Evolutionary conservation across 768 basidiomycete species (phyloP), one percentile per base, ranked within the genome.

Genomic region (Agrocybe praecox): DNA sequence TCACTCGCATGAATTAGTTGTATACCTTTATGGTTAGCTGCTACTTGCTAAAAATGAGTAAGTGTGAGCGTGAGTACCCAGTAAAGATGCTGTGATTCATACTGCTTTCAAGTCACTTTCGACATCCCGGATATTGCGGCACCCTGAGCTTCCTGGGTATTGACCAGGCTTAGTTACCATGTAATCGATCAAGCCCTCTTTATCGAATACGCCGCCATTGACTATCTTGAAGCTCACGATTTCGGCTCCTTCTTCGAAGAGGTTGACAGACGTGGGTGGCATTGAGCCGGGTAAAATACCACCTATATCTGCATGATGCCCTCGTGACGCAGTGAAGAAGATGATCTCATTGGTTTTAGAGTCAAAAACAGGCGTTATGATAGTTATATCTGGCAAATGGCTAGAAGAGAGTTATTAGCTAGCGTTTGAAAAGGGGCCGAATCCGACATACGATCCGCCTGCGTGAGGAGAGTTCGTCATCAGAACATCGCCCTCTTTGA

Each of bases 241-340:
- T 65, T 94, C 84, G 0, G 96, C 96, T 18, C 96, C 96, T 69
- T 98, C 96, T 69, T 98, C 91, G 65, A 92, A 96, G 44, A 97
- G 89, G 59, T 84, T 94, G 61, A 89, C 88, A 11, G 89, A 90
- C 2, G 92, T 94, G 0, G 96, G 95, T 0, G 96, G 96, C 96
- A 98, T 98, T 34, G 91, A 94, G 1, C 92, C 94, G 6, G 95
- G 93, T 2, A 94, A 78, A 60, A 96, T 95, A 0, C 94, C 94
- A 1, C 94, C 94, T 59, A 95, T 91, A 73, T 96, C 94, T 4
- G 94, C 93, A 72, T 97, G 95, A 69, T 98, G 95, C 0, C 93
- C 95, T 50, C 96, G 83, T 12, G 94, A 94, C 14, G 95, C 96
- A 8, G 94, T 95, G 66, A 94, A 95, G 76, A 94, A 94, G 52